Base-by-base conservation (phyloP, 2,329 filamentous ascomycete species). In the Arthroderma sp. region DNA sequence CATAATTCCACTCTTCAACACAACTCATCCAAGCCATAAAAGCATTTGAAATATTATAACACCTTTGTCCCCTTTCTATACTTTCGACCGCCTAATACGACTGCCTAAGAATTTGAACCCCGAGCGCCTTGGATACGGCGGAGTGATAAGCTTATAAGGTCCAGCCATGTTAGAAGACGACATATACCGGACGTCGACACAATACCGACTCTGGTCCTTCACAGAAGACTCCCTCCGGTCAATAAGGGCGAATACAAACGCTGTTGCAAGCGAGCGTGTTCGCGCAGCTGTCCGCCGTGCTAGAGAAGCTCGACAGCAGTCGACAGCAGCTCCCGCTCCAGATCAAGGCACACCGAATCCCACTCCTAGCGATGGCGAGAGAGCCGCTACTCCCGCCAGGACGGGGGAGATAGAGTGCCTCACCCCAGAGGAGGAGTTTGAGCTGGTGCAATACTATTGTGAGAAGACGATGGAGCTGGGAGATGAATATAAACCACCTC, bases 191-290 rank as follows among this genome's bases (percentile, higher is more conserved):
- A 81, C 87, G 55, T 95, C 91, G 0, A 91, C 88, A 51, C 93
- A 98, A 72, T 97, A 84, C 69, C 83, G 87, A 44, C 79, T 94
- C 59, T 98, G 93, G 93, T 95, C 91, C 9, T 97, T 91, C 73
- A 88, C 89, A 0, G 81, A 84, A 2, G 73, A 82, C 2, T 82
- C 85, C 39, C 81, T 98, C 2, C 77, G 80, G 53, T 79, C 84
- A 1, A 79, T 91, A 23, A 87, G 93, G 58, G 75, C 79, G 43
- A 85, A 85, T 63, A 95, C 91, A 33, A 96, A 96, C 73, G 74
- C 79, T 8, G 79, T 88, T 54, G 93, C 93, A 68, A 73, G 85
- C 74, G 78, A 91, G 60, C 82, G 84, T 61, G 77, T 84, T 66
- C 72, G 78, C 66, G 73, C 78, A 64, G 80, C 82, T 57, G 74